Evolutionary conservation across 805 yeast species (phyloP).

Genomic region (Hemisphaericaspora nanyangensis): DNA sequence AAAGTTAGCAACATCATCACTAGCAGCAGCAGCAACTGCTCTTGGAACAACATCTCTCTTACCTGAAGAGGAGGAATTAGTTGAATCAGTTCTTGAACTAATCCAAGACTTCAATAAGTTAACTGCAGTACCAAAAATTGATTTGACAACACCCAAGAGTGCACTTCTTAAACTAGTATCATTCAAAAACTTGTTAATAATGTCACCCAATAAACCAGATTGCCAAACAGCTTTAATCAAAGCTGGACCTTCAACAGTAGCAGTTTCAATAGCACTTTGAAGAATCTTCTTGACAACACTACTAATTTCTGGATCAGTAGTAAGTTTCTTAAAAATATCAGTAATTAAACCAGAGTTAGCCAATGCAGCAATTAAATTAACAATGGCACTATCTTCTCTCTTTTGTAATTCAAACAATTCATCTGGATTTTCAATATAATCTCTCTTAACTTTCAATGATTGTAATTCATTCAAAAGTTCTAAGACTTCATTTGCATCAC

Average conservation of each 20-base stretch:
- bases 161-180: slow-evolving; percentile 31
- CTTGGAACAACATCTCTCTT: no score
- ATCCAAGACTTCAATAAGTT: slow-evolving; percentile 18
- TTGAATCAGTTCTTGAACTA: slow-evolving; percentile 11
- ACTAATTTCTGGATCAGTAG: slow-evolving; percentile 27
- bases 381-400: slow-evolving; percentile 35
- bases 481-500: slow-evolving; percentile 31
- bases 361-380: slow-evolving; percentile 34
- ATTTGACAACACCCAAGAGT: slow-evolving; percentile 29
- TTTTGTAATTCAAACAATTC: slow-evolving; percentile 24
- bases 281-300: slow-evolving; percentile 22
- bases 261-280: slow-evolving; percentile 29
- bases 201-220: slow-evolving; percentile 34
- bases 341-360: slow-evolving; percentile 35
- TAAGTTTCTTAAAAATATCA: slow-evolving; percentile 32
- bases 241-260: slow-evolving; percentile 37
- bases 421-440: slow-evolving; percentile 18
- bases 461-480: slow-evolving; percentile 30
- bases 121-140: slow-evolving; percentile 29
- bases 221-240: slow-evolving; percentile 38
- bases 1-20: slow-evolving; percentile 13
- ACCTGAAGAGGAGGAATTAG: slow-evolving; percentile 12
- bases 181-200: slow-evolving; percentile 28
- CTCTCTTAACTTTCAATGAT: slow-evolving; percentile 33
- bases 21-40: slow-evolving; percentile 6